A percentile compares a stretch with the other conserved stretches of the same genome.
Evolutionary conservation across 257 asterid species (phyloP).

Genomic region (Nicotiana paniculata): DNA sequence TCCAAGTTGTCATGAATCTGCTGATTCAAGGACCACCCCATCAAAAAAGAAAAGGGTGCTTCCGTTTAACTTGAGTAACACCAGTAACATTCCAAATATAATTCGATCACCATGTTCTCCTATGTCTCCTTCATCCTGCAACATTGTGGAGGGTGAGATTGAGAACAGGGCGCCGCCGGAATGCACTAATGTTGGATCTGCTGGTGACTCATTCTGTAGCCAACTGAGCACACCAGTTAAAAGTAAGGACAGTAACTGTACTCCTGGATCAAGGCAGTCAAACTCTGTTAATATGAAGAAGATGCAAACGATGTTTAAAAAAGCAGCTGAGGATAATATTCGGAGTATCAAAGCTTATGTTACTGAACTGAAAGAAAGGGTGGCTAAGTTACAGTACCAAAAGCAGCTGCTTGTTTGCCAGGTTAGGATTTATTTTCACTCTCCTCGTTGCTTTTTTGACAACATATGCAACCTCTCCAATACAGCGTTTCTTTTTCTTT

Average conservation of each 20-base stretch:
- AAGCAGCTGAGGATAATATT: conserved; percentile 87
- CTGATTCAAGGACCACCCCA: conserved; percentile 36
- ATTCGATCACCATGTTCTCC: conserved; percentile 87
- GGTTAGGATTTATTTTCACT: conserved; percentile 32
- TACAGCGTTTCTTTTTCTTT: neutral
- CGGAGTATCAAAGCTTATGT: conserved; percentile 83
- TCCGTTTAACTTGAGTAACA: conserved; percentile 70
- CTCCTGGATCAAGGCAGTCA: conserved; percentile 45
- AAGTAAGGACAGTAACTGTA: conserved; percentile 27
- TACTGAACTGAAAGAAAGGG: conserved; percentile 88
- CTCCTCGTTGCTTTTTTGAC: neutral
- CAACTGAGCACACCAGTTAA: conserved; percentile 29
- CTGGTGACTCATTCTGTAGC: conserved; percentile 16
- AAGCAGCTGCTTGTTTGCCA: conserved; percentile 96
- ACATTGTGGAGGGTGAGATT: conserved; percentile 39
- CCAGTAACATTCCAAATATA: conserved; percentile 63
- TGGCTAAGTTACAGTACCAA: conserved; percentile 93
- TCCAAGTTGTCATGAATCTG: conserved; percentile 52
- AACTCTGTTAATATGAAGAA: conserved; percentile 71
- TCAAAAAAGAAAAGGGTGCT: conserved; percentile 53
- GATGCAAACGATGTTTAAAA: conserved; percentile 85
- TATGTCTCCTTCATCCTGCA: conserved; percentile 33
- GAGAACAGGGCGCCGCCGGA: conserved; percentile 83
- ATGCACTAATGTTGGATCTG: conserved; percentile 18
- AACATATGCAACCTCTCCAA: neutral